phyloP scores from a whole-genome alignment of 345 rosid genomes.

The Corymbia maculata region DNA sequence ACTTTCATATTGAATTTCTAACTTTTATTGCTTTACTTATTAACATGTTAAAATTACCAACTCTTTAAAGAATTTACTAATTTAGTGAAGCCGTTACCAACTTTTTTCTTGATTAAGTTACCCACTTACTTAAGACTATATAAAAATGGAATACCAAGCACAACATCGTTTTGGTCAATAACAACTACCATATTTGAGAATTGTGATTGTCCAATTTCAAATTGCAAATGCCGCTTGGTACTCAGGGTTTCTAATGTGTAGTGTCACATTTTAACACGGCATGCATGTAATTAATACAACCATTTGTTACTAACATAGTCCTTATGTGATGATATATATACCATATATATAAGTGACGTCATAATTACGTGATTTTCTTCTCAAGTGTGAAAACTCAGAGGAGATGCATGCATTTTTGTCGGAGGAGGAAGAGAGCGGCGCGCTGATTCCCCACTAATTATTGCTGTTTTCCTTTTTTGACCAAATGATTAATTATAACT shows the following conservation, averaged over 20 bases:
- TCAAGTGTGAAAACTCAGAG: background rate
- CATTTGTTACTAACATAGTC: background rate
- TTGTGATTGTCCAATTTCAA: background rate
- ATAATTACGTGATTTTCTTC: background rate
- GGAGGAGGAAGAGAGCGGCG: background rate
- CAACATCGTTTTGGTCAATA: background rate
- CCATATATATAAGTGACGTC: background rate
- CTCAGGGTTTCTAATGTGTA: background rate
- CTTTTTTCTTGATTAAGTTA: background rate
- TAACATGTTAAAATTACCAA: background rate
- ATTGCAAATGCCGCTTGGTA: background rate
- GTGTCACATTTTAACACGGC: background rate
- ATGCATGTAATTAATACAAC: background rate
- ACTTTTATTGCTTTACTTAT: background rate
- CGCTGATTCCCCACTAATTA: background rate
- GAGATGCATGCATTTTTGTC: background rate
- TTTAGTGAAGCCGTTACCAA: background rate
- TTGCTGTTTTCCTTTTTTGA: background rate
- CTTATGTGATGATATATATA: background rate
- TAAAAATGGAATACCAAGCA: background rate
- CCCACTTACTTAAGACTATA: background rate
- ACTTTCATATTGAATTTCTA: background rate
- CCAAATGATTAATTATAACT: background rate
- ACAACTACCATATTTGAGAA: background rate
- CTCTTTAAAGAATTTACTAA: background rate